Conservation (phyloP, 805 yeast species). For the Hagleromyces aurorensis region DNA sequence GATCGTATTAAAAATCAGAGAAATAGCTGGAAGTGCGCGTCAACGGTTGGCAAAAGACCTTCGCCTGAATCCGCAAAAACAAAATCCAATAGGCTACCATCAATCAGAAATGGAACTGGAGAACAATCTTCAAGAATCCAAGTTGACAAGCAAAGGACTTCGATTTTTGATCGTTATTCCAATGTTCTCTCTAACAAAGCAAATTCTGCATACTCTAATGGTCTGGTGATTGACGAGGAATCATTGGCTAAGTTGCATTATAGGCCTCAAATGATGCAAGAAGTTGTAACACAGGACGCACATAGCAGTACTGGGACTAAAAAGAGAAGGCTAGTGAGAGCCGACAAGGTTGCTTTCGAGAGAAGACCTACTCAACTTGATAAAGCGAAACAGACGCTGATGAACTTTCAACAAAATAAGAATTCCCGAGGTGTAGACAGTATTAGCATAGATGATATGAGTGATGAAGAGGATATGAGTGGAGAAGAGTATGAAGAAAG, state of each 20-base stretch:
- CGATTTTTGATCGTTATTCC: conserved; percentile 34
- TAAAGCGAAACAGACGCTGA: conserved; percentile 25
- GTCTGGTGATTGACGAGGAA: conserved; percentile 11
- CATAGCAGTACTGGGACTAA: conserved; percentile 16
- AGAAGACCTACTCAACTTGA: conserved; percentile 26
- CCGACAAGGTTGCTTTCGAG: conserved; percentile 24
- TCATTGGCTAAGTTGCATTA: conserved; percentile 12
- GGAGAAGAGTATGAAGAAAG: conserved; percentile 28
- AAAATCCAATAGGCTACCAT: conserved; percentile 14
- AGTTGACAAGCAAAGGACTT: conserved; percentile 29
- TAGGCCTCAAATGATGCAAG: no score
- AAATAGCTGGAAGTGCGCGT: conserved; percentile 17
- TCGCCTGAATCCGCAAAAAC: conserved; percentile 15
- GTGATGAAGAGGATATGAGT: conserved; percentile 38
- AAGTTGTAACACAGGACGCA: conserved; percentile 9
- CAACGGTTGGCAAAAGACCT: conserved; percentile 5
- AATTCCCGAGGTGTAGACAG: conserved; percentile 10
- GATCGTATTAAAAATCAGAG: conserved; percentile 24
- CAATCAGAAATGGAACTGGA: conserved; percentile 7
- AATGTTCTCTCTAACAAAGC: conserved; percentile 20
- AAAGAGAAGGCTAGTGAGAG: conserved; percentile 36
- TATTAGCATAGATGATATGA: conserved; percentile 21
- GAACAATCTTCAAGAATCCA: conserved; percentile 32
- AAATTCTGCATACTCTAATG: conserved; percentile 7
- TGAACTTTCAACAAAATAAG: conserved; percentile 18